A percentile compares a stretch with the other conserved stretches of the same genome.
These are phyloP conservation scores for Berberis thunbergii DNA, from an alignment of 164 flowering plant species.

Conservation along the genomic window DNA sequence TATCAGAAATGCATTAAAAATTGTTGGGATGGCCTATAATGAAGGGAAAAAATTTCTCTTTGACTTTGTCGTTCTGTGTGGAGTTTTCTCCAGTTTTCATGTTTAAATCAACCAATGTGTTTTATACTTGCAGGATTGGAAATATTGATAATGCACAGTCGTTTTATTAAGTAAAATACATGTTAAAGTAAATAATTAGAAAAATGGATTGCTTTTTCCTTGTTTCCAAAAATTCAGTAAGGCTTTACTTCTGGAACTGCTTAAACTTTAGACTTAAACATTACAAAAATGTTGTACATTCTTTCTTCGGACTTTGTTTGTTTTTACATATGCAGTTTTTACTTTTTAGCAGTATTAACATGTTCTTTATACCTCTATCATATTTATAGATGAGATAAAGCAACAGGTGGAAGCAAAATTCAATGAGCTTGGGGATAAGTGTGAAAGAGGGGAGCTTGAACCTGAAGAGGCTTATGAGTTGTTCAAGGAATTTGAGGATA, in stretches of 20 bases:
- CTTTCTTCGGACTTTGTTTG: not conserved
- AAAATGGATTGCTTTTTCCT: not conserved
- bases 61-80: too few relatives aligned
- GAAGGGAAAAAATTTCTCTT: too few relatives aligned
- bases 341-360: not conserved
- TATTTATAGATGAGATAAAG: constrained; percentile 57
- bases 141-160: too few relatives aligned
- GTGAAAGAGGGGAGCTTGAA: constrained; percentile 72
- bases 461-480: constrained; percentile 59
- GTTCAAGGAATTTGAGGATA: constrained; percentile 82
- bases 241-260: not conserved
- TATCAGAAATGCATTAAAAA: too few relatives aligned
- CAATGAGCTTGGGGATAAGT: constrained; percentile 74
- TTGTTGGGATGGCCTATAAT: too few relatives aligned
- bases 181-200: too few relatives aligned
- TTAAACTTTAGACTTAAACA: not conserved
- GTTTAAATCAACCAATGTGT: too few relatives aligned
- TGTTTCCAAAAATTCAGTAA: not conserved
- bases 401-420: constrained; percentile 62
- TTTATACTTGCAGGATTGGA: too few relatives aligned
- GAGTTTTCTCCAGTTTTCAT: too few relatives aligned
- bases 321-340: not conserved
- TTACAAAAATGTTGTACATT: too few relatives aligned
- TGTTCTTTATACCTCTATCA: not conserved
- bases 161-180: too few relatives aligned